phyloP scores from a whole-genome alignment of 148 eudicot species.

The Talinum fruticosum region DNA sequence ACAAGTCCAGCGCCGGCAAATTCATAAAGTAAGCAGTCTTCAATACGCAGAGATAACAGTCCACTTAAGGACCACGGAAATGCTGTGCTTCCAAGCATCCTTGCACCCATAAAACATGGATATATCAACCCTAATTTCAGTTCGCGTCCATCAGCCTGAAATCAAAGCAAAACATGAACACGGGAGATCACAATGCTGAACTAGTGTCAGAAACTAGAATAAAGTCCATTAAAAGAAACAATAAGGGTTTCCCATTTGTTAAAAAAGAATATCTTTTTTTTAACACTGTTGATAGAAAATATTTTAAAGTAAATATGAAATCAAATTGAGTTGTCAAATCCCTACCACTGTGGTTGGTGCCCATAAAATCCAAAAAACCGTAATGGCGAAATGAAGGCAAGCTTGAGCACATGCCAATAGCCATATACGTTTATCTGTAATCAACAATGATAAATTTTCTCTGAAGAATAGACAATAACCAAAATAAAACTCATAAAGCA shows the following conservation, averaged over 20 bases:
- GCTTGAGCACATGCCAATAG: constrained; percentile 74
- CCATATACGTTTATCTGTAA: constrained; percentile 75
- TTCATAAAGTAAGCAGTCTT: constrained; percentile 64
- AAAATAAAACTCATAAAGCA: background rate
- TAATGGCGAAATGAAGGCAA: constrained; percentile 68
- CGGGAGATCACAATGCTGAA: background rate
- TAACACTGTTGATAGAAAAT: background rate
- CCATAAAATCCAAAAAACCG: constrained; percentile 86
- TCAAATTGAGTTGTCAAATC: constrained; percentile 4
- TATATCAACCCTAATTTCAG: constrained; percentile 72
- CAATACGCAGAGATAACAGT: constrained; percentile 56
- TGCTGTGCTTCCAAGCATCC: constrained; percentile 88
- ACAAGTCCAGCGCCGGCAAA: constrained; percentile 51
- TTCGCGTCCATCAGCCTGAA: constrained; percentile 95
- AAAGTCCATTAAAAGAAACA: background rate
- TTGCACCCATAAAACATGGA: constrained; percentile 89
- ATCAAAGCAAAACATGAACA: constrained; percentile 12
- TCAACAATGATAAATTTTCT: background rate
- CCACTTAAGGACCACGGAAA: constrained; percentile 80
- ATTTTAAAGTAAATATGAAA: too few relatives aligned
- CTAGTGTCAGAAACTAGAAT: background rate
- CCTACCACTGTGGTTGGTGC: constrained; percentile 84
- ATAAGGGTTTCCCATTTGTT: background rate
- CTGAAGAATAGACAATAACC: background rate
- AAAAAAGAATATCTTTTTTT: background rate